Percentiles rank a stretch among this genome's conserved stretches.
These are phyloP conservation scores for Meyerozyma sp. DNA, from an alignment of 1,139 yeast genomes.

Conservation along the genomic window DNA sequence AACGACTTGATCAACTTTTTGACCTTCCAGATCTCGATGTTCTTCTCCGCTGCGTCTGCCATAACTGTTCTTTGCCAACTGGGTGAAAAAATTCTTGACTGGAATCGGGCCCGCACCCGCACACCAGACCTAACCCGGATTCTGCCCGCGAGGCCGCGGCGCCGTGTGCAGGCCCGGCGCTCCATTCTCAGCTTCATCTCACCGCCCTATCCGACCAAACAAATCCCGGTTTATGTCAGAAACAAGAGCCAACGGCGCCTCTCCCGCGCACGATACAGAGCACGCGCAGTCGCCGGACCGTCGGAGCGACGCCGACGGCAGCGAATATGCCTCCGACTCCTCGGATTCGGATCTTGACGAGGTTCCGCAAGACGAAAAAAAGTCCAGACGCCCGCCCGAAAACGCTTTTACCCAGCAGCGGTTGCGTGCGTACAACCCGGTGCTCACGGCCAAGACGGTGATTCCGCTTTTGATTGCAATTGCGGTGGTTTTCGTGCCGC, in stretches of 20 bases:
- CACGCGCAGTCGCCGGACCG: not conserved
- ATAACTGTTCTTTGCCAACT: conserved; percentile 1
- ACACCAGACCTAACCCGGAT: conserved; percentile 1
- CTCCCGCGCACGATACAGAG: not conserved
- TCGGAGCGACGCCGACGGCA: not conserved
- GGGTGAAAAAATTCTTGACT: not conserved
- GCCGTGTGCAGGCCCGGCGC: not conserved
- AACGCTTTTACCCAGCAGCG: conserved; percentile 66
- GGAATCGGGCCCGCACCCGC: not conserved
- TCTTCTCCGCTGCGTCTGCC: conserved; percentile 74
- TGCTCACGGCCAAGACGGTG: conserved; percentile 84
- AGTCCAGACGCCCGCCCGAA: conserved; percentile 50
- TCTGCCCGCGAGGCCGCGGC: not conserved
- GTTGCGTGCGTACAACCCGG: conserved; percentile 60
- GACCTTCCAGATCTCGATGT: conserved; percentile 98
- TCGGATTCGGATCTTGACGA: conserved; percentile 25
- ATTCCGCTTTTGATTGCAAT: conserved; percentile 72
- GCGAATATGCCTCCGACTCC: conserved; percentile 29
- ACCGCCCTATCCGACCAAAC: not conserved
- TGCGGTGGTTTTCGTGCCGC: conserved; percentile 81
- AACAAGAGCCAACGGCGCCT: not conserved
- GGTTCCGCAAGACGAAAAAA: conserved; percentile 18
- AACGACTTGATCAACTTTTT: conserved; percentile 84
- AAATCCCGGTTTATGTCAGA: not conserved
- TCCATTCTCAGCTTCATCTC: not conserved